A percentile compares a stretch with the other conserved stretches of the same genome.
Conservation (phyloP, 306 rosid genomes). For the Styphnolobium japonicum region DNA sequence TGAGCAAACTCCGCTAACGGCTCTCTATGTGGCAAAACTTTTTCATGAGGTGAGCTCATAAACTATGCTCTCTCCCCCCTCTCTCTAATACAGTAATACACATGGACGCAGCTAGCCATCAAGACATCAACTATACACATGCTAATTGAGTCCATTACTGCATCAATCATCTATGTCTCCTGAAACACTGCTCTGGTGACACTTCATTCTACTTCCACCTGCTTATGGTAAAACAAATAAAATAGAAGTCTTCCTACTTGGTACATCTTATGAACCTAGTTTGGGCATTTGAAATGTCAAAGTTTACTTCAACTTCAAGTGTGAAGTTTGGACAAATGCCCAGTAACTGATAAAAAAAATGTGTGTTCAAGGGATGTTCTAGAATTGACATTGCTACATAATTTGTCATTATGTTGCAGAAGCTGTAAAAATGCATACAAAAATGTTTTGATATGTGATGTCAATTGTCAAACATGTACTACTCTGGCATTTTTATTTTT, state of each 20-base stretch:
- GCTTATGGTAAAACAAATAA: background rate
- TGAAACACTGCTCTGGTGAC: background rate
- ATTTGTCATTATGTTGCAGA: background rate
- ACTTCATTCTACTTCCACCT: background rate
- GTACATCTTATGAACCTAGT: background rate
- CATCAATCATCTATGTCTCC: background rate
- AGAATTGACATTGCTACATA: background rate
- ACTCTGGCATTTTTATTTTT: background rate
- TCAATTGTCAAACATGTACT: background rate
- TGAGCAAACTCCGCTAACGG: slow-evolving; percentile 74
- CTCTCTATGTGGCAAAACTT: slow-evolving; percentile 49
- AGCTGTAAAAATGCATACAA: background rate
- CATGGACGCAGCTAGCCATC: background rate
- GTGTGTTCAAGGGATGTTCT: background rate
- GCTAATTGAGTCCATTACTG: background rate
- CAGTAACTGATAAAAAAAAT: background rate
- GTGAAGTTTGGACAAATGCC: background rate
- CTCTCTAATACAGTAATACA: background rate
- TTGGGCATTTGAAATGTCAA: background rate
- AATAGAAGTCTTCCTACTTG: background rate
- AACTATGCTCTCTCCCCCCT: background rate
- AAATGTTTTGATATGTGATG: background rate
- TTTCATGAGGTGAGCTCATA: slow-evolving; percentile 49
- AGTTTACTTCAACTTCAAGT: background rate
- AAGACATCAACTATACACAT: background rate